These are phyloP conservation scores for Trypethelium eluteriae DNA, from an alignment of 495 filamentous ascomycete species.

Conservation along the genomic window DNA sequence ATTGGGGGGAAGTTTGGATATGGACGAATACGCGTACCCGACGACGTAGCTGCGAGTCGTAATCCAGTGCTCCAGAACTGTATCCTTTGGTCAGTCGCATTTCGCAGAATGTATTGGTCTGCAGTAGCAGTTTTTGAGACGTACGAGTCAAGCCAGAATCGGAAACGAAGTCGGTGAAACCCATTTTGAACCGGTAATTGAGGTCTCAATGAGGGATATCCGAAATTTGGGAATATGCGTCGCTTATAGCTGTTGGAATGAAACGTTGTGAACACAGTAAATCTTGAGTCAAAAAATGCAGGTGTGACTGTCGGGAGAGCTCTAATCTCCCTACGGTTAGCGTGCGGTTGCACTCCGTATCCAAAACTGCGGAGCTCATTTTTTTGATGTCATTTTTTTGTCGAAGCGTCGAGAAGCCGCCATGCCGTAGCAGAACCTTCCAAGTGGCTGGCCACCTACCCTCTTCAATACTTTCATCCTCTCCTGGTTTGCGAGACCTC, in stretches of 20 bases:
- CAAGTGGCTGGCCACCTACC: neutral
- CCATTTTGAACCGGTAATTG: conserved; percentile 55
- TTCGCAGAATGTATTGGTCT: conserved; percentile 19
- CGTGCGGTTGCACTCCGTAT: neutral
- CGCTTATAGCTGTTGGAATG: conserved; percentile 32
- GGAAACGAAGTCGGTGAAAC: conserved; percentile 86
- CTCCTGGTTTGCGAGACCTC: neutral
- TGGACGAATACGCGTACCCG: conserved; percentile 55
- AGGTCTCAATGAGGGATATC: conserved; percentile 9
- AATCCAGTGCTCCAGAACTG: conserved; percentile 90
- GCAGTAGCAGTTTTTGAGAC: conserved; percentile 30
- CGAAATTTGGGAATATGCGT: conserved; percentile 3
- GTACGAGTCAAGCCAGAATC: conserved; percentile 80
- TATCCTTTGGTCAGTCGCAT: conserved; percentile 33
- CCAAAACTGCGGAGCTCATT: neutral
- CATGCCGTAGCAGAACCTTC: neutral
- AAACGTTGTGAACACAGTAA: conserved; percentile 19
- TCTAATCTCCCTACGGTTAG: conserved; percentile 6
- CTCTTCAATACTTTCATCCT: neutral
- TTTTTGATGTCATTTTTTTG: neutral
- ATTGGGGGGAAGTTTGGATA: conserved; percentile 11
- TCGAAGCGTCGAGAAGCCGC: neutral
- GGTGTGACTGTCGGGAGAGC: neutral
- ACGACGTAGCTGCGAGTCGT: conserved; percentile 85
- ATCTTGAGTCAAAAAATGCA: conserved; percentile 8